Base-by-base conservation (phyloP, 108 stramenopile genomes). In the Asterionellopsis glacialis region DNA sequence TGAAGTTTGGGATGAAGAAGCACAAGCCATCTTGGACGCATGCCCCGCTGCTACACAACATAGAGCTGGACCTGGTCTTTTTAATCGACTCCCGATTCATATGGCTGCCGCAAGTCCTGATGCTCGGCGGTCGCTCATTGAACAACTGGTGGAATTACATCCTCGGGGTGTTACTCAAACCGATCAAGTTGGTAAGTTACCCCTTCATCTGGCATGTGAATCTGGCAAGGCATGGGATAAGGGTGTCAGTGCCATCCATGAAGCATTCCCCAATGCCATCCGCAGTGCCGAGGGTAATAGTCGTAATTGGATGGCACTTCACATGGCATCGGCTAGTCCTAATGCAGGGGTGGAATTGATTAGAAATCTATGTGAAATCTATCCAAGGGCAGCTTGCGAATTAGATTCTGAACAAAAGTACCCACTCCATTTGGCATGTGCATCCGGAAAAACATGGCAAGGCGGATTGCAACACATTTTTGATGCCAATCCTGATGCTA, bases 181-280 rank as follows among this genome's bases (percentile, higher is more conserved):
- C 0, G 83, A 91, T 58, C 74, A 81, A 13, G 57, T 75, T 24
- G 87, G 90, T 16, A 82, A 70, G 48, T 62, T 77, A 57, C 85
- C 90, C 1, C 59, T 91, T 4, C 90, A 91, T 59, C 49, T 84
- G 25, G 84, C 81, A 24, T 88, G 87, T 65, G 81, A 73, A 39
- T 41, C 69, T 14, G 85, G 85, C 9, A 76, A 81, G 24, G 57
- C 54, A 13, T 88, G 90, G 90, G 70, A 66, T 24, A 25, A 60
- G 4, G 69, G 72, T 33, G 49, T 71, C 11, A 15, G 60, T 11
- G 48, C 45, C 21, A 77, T 84, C 19, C 65, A 72, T 55, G 60
- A 77, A 0, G 75, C 79, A n/a, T 65, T 60, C 64, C 73, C 69
- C 0, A 43, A 44, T 5, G 83, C 79, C 9, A 61, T 82, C n/a